Base-by-base conservation (phyloP, 2,329 filamentous ascomycete genomes). In the Pestalotiopsis sp. region DNA sequence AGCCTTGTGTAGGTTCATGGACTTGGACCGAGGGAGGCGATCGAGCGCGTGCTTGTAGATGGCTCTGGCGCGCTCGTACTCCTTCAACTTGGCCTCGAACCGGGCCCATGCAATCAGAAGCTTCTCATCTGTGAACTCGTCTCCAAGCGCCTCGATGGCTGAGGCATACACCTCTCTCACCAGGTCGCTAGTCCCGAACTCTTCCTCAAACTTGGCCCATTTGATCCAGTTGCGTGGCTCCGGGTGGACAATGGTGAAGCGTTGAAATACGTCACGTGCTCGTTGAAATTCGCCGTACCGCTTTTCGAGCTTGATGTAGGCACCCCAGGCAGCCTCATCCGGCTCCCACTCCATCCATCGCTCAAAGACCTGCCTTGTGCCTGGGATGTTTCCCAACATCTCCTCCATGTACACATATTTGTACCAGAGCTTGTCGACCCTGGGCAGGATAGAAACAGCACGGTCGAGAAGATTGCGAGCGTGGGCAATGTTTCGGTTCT, bases 351-450 rank as follows among this genome's bases (percentile, higher is more conserved):
- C 91, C 92, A 99, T 95, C 96, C 96, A 99, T 59, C 96, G 87
- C 82, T 99, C 96, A 78, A 98, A 99, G 0, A 98, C 93, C 74
- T 97, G 93, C 68, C 96, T 86, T 2, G 94, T 97, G 44, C 95
- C 96, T 3, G 94, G 90, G 62, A 99, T 91, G 75, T 99, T 98
- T 6, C 94, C 94, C 66, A 99, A 86, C 81, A 95, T 98, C 86
- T 99, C 96, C 83, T 98, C 95, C 92, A 97, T 97, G 79, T 97
- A 97, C 30, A 97, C 94, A 84, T 98, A 99, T 79, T 98, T 98
- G 84, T 97, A 99, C 96, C 96, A 99, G 40, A 99, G 83, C 85
- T 98, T 98, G 78, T 98, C 94, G 55, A 98, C 89, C 67, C 96
- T 86, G 4, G 96, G 96, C 52, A 98, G 84, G 67, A 97, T 93